Evolutionary conservation across 345 rosid genomes (phyloP), one percentile per base, ranked within the genome.

Genomic region (Brassica nigra): DNA sequence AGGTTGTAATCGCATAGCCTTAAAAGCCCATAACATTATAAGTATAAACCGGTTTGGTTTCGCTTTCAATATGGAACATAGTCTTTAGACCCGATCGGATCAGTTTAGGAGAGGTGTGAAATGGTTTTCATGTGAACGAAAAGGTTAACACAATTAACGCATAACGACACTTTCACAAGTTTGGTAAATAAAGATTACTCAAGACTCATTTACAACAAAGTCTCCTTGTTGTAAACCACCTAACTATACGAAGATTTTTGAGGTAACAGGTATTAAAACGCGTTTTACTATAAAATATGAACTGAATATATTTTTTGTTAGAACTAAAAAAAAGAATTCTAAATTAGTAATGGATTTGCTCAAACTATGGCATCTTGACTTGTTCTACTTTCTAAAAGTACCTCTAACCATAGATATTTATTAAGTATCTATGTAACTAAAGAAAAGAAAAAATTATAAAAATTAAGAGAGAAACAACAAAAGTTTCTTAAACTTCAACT

Each of bases 361-460:
- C 74, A 23, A 79, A 59, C 34, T 67, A 31, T 66, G 69, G 74
- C 57, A 72, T 79, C 16, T 74, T 79, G 82, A 74, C 82, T 74
- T 44, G 31, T 73, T 79, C 74, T 47, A 49, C 15, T 74, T 47
- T 70, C 82, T 79, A 79, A 61, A 18, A 18, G 18, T 18, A 18
- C 18, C 18, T 18, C 18, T 18, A 18, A 18, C 18, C 18, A 18
- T 18, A 18, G 18, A 18, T 18, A 18, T 18, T 18, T 18, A 18
- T 0, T 0, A 18, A 18, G 18, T 18, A 18, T 18, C 18, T 18
- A 18, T 18, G 18, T 18, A 18, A 18, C 18, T 18, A 18, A 0
- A 18, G 18, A 18, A 18, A 18, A 18, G 18, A 18, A 18, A 18
- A 18, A 18, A 18, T 18, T 18, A 18, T 18, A 18, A 18, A 18